Base-by-base conservation (phyloP, 768 basidiomycete genomes). In the Amanita jacksonii region DNA sequence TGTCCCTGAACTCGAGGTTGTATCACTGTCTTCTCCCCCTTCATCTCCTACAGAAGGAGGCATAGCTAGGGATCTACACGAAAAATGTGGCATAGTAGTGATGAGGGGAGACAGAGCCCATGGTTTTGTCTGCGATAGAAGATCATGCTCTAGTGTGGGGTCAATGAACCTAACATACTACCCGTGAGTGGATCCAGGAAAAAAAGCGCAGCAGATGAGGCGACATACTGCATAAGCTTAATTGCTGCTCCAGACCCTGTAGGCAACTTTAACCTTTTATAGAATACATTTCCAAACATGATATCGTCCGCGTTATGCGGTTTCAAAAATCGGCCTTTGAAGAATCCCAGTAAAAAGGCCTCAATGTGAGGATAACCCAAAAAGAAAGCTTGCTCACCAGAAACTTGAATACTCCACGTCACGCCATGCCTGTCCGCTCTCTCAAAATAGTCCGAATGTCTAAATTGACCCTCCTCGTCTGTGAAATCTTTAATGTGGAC, bases 401-500 rank as follows among this genome's bases (percentile, higher is more conserved):
- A 83, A 20, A 90, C 78, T 53, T 91, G 88, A 35, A 96, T 87
- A 58, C 86, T 90, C 88, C 91, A 96, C 13, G 90, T 93, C 37
- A 86, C 72, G 7, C 79, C 80, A 44, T 72, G 73, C 46, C 85
- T 72, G 45, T 86, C 81, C n/a, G 70, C 67, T 34, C 76, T 66
- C 13, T 69, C 67, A 54, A 94, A 94, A 59, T 94, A 94, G 32
- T 79, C 78, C 34, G 73, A 76, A 15, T 75, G 66, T 34, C 70
- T 61, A 1, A 65, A 64, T 5, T 53, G 55, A 5, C 74, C 76
- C 4, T 67, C 57, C 13, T 73, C 68, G 46, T 79, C 76, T 13
- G 70, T 66, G 54, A 87, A 79, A 12, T 77, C 84, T 56, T 91
- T 88, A 57, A 96, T 81, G 52, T 82, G 75, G 1, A 85, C 76